These are phyloP conservation scores for Trichoderma polysporum DNA, from an alignment of 2,329 filamentous ascomycete species.

Conservation along the genomic window DNA sequence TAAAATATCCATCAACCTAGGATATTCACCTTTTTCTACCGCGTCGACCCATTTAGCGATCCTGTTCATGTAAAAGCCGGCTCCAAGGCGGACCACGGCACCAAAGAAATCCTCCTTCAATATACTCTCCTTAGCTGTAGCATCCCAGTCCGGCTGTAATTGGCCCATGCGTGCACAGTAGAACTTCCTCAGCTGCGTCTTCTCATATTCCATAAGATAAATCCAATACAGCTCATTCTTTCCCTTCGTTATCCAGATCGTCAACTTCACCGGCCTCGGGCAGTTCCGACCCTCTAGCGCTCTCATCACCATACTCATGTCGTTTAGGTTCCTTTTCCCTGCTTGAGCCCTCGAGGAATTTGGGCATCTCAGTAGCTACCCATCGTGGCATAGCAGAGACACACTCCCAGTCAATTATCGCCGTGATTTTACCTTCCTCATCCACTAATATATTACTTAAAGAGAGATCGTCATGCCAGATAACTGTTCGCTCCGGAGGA, in stretches of 20 bases:
- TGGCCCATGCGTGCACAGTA: not conserved
- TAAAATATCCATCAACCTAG: not conserved
- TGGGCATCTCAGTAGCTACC: conserved; percentile 26
- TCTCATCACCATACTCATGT: not conserved
- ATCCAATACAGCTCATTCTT: conserved; percentile 36
- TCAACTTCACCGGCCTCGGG: not conserved
- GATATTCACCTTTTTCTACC: not conserved
- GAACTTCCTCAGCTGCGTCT: conserved; percentile 31
- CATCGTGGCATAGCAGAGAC: conserved; percentile 24
- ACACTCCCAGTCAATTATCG: conserved; percentile 45
- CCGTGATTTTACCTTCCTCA: conserved; percentile 36
- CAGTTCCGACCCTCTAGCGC: no score
- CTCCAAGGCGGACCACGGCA: not conserved
- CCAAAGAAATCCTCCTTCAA: not conserved
- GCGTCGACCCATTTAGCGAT: not conserved
- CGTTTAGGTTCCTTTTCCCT: not conserved
- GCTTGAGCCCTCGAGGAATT: conserved; percentile 29
- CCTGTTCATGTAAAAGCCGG: not conserved
- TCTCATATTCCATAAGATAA: conserved; percentile 41
- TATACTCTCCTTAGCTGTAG: not conserved
- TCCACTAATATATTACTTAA: conserved; percentile 22
- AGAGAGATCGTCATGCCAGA: not conserved
- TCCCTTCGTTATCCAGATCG: not conserved
- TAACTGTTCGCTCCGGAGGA: not conserved
- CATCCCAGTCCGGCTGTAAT: not conserved